Evolutionary conservation across 305 asterid genomes (phyloP).

Genomic region (Euphrasia arctica): DNA sequence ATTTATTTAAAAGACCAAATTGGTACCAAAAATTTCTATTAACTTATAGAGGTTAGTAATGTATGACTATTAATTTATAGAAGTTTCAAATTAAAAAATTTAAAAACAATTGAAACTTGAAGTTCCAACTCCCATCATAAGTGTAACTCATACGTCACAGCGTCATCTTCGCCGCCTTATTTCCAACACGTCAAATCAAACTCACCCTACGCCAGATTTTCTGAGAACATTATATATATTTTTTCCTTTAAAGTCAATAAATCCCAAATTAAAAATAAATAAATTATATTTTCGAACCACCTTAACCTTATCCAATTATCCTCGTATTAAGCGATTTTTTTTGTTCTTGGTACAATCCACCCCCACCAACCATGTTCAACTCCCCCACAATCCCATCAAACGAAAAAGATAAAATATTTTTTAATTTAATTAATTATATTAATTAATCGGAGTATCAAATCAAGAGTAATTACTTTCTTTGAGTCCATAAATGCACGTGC

Average conservation of each 20-base stretch:
- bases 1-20: too few relatives aligned
- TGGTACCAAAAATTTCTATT: too few relatives aligned
- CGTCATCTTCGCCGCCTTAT: conserved; percentile 19
- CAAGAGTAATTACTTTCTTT: background rate
- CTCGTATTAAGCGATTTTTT: conserved; percentile 13
- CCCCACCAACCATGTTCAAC: background rate
- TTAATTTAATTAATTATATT: background rate
- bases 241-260: background rate
- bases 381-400: background rate
- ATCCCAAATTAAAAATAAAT: background rate
- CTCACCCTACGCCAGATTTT: background rate
- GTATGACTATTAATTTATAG: too few relatives aligned
- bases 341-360: background rate
- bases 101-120: too few relatives aligned
- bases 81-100: too few relatives aligned
- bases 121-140: too few relatives aligned
- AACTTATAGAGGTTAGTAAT: too few relatives aligned
- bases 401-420: background rate
- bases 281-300: background rate
- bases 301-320: conserved; percentile 22
- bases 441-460: background rate
- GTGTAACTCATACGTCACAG: conserved; percentile 8
- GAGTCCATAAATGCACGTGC: conserved; percentile 26
- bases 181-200: conserved; percentile 14
- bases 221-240: background rate